These are phyloP conservation scores for Claviceps fusiformis DNA, from an alignment of 2,329 filamentous ascomycete genomes.

Conservation along the genomic window DNA sequence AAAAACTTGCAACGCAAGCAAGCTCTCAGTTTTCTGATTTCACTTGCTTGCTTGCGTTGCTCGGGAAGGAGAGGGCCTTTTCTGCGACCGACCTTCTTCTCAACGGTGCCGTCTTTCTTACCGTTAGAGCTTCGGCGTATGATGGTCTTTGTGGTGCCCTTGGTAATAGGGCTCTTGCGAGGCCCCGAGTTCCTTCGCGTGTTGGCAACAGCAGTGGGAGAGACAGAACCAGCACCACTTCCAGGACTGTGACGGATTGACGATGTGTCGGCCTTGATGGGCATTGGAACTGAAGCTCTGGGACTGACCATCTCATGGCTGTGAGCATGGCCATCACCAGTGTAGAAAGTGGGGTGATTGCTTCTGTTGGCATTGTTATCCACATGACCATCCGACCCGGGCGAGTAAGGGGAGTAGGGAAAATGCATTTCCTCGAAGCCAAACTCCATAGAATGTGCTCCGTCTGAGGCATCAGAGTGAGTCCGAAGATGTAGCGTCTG, in stretches of 20 bases:
- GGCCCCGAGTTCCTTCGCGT: conserved; percentile 52
- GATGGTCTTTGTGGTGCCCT: conserved; percentile 65
- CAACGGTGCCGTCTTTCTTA: conserved; percentile 63
- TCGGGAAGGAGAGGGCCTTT: conserved; percentile 83
- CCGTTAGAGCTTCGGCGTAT: conserved; percentile 63
- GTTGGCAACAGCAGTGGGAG: conserved; percentile 47
- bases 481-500: conserved; percentile 82
- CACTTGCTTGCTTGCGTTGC: conserved; percentile 89
- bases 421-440: conserved; percentile 70
- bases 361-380: conserved; percentile 13
- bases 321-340: conserved; percentile 38
- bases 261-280: conserved; percentile 44
- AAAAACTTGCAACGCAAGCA: conserved; percentile 96
- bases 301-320: conserved; percentile 49
- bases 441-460: conserved; percentile 51
- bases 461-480: conserved; percentile 73
- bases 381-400: conserved; percentile 53
- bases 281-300: conserved; percentile 51
- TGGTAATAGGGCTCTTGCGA: conserved; percentile 66
- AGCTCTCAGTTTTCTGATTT: conserved; percentile 88
- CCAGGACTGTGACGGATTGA: conserved; percentile 46
- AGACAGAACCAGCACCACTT: conserved; percentile 45
- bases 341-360: conserved; percentile 46
- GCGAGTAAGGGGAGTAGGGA: conserved; percentile 68
- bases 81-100: conserved; percentile 88